Evolutionary conservation across 1,139 yeast species (phyloP).

Genomic region (Debaryomycetaceae sp.): DNA sequence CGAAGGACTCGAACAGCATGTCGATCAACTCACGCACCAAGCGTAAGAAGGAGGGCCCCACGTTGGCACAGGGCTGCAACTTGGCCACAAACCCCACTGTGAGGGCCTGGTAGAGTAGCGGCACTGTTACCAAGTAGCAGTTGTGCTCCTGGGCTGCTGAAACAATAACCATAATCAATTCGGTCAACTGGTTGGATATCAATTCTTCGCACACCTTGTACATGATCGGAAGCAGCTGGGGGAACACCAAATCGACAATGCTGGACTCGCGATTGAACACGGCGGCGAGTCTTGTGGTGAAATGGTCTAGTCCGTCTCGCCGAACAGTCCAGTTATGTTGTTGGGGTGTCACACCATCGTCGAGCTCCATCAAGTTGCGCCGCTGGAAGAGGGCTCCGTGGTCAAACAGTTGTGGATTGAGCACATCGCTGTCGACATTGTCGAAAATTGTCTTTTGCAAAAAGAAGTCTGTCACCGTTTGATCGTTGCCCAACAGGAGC

Average conservation of each 20-base stretch:
- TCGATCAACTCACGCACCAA: constrained; percentile 41
- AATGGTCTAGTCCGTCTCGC: constrained; percentile 20
- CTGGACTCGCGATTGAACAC: constrained; percentile 34
- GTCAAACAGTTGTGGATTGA: constrained; percentile 25
- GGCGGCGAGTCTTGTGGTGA: constrained; percentile 23
- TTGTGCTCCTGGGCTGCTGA: constrained; percentile 25
- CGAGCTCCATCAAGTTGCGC: background rate
- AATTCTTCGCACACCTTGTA: constrained; percentile 45
- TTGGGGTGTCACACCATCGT: constrained; percentile 9
- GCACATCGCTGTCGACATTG: constrained; percentile 25
- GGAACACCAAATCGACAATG: constrained; percentile 38
- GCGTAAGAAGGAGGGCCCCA: constrained; percentile 29
- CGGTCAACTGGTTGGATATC: constrained; percentile 37
- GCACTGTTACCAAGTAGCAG: constrained; percentile 25
- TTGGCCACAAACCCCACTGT: constrained; percentile 21
- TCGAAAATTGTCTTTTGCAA: constrained; percentile 43
- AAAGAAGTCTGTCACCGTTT: constrained; percentile 43
- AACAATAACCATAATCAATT: constrained; percentile 27
- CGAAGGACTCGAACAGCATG: constrained; percentile 43
- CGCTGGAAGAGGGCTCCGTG: constrained; percentile 17
- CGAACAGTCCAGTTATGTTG: no score
- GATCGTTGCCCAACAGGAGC: constrained; percentile 36
- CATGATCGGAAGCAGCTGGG: constrained; percentile 43
- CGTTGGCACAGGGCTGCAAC: constrained; percentile 27
- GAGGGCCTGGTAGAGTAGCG: constrained; percentile 28